These are phyloP conservation scores for Prunus yedoensis DNA, from an alignment of 331 rosid genomes.

Conservation along the genomic window DNA sequence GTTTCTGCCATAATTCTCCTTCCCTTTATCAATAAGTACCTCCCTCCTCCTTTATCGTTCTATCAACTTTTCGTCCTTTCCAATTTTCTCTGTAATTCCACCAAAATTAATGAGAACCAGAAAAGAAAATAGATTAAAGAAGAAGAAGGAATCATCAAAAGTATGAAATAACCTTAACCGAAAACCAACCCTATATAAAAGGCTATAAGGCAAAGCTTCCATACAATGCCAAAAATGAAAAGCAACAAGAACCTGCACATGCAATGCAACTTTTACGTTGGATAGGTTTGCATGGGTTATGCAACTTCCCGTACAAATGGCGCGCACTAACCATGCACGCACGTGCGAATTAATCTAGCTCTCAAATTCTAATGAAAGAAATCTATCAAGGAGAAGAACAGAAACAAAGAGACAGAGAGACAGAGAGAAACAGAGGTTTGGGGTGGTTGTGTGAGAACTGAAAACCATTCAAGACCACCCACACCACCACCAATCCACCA, in stretches of 20 bases:
- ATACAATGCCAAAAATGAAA: neutral
- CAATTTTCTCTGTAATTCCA: neutral
- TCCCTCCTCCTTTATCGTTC: neutral
- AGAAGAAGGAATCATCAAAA: no score
- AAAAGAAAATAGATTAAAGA: no score
- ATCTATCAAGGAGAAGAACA: neutral
- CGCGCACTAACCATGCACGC: neutral
- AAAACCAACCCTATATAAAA: neutral
- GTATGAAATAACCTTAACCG: neutral
- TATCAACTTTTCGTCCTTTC: neutral
- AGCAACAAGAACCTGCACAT: neutral
- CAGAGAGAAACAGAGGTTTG: neutral
- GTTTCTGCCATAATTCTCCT: slow-evolving; percentile 10
- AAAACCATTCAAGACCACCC: slow-evolving; percentile 10
- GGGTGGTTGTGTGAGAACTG: slow-evolving; percentile 17
- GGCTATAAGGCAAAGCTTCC: neutral
- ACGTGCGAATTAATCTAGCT: neutral
- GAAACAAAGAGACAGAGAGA: neutral
- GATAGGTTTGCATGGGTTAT: slow-evolving; percentile 4
- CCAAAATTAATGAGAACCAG: neutral
- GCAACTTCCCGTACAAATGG: neutral
- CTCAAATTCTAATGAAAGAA: neutral
- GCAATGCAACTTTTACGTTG: slow-evolving; percentile 6
- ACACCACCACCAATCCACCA: slow-evolving; percentile 20
- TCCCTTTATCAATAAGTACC: neutral